Evolutionary conservation across 2,329 filamentous ascomycete genomes (phyloP), one percentile per base, ranked within the genome.

Genomic region (Macrophomina tecta): DNA sequence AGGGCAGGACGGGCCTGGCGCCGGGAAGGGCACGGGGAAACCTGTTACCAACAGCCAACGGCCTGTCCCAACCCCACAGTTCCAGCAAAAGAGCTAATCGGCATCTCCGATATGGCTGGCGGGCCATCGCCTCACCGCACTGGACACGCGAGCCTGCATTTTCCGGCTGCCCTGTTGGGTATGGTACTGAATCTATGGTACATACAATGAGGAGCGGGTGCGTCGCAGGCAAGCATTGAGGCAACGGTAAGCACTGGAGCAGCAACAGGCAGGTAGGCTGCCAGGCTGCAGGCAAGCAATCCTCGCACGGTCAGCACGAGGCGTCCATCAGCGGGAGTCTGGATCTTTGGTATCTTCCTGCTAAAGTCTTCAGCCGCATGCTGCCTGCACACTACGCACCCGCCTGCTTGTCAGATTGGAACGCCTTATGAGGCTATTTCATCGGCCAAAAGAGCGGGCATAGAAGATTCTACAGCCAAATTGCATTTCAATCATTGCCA

Each of bases 51-150:
- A 38, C 58, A 30, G 32, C 12, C 34, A 32, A 36, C 23, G 14
- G 30, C 56, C 56, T 61, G 40, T 30, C 58, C 40, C 30, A 62
- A 62, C 58, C 58, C 58, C 58, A 62, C 58, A 62, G 58, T 62
- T 49, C 23, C 42, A 30, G 16, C 55, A 49, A 48, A 34, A 62
- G 32, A 62, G 58, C 58, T 62, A 62, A 62, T 62, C 58, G 58
- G 30, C 58, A 62, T 62, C 58, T 62, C 58, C 58, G 58, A 62
- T 38, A 62, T 61, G 56, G 42, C 56, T 58, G 53, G 4, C 49
- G 11, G 49, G 34, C 34, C 55, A 36, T 60, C 55, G 46, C 55
- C 45, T 60, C 32, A 62, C 38, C 58, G 49, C 40, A 45, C 8
- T 34, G 16, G 7, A 38, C 58, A 28, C n/a, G 58, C 45, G 32